These are phyloP conservation scores for Plectosphaerella plurivora DNA, from an alignment of 2,329 filamentous ascomycete genomes.

Conservation along the genomic window DNA sequence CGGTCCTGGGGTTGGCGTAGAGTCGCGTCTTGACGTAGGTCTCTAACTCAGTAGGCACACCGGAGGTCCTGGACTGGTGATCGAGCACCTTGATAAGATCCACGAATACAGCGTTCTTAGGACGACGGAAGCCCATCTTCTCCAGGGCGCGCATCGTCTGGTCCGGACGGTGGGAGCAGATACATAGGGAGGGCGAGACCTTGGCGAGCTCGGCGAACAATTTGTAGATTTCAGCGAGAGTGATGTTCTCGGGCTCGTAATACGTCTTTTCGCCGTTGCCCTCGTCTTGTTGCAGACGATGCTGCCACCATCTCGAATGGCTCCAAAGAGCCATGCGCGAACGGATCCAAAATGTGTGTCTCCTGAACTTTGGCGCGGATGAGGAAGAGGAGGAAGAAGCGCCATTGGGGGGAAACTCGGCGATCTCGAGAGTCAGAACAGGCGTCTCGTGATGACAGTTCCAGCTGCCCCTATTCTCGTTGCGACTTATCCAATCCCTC, in stretches of 20 bases:
- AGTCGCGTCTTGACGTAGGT: background rate
- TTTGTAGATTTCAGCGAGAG: background rate
- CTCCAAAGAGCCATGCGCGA: background rate
- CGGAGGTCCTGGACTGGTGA: conserved; percentile 1
- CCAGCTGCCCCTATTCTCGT: background rate
- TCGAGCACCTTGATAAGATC: conserved; percentile 7
- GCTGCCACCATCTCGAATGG: no score
- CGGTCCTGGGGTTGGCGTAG: background rate
- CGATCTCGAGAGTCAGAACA: background rate
- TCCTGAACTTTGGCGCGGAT: background rate
- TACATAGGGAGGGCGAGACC: background rate
- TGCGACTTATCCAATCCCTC: background rate
- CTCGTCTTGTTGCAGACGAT: background rate
- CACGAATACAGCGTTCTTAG: background rate
- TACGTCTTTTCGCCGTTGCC: background rate
- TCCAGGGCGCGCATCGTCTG: conserved; percentile 1
- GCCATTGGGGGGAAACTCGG: background rate
- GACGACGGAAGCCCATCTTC: background rate
- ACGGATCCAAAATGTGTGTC: background rate
- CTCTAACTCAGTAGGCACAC: background rate
- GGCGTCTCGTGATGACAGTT: background rate
- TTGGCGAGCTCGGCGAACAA: background rate
- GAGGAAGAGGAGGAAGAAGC: background rate
- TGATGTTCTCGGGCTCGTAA: background rate
- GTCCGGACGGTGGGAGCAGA: background rate